These are phyloP conservation scores for Astrothelium subdiscretum DNA, from an alignment of 495 filamentous ascomycete genomes.

Conservation along the genomic window DNA sequence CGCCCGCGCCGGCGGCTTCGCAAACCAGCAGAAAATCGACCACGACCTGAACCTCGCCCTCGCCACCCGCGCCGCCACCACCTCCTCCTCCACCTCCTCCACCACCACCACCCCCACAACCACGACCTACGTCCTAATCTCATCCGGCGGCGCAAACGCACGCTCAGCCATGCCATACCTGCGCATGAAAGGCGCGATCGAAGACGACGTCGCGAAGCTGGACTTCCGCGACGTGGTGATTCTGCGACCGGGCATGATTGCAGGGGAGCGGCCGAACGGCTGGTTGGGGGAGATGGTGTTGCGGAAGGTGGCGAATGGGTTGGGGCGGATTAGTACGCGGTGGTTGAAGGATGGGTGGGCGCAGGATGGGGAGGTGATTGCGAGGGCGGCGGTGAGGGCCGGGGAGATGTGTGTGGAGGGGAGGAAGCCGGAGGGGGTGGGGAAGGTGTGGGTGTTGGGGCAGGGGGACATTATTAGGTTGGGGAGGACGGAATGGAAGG, in stretches of 20 bases:
- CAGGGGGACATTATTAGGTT: conserved; percentile 25
- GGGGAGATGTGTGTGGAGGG: conserved; percentile 30
- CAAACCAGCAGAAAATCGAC: conserved; percentile 42
- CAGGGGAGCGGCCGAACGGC: conserved; percentile 53
- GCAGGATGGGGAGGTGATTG: conserved; percentile 67
- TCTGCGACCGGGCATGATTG: conserved; percentile 60
- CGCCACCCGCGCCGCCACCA: conserved; percentile 37
- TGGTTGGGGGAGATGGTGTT: conserved; percentile 39
- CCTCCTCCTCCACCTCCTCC: conserved; percentile 30
- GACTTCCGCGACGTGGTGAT: conserved; percentile 67
- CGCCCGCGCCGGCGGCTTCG: conserved; percentile 34
- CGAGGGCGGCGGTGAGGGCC: conserved; percentile 55
- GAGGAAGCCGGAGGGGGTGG: conserved; percentile 20
- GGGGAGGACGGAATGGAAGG: conserved; percentile 23
- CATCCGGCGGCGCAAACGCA: conserved; percentile 16
- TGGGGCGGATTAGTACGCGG: conserved; percentile 41
- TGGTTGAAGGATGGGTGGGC: conserved; percentile 52
- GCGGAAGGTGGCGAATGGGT: conserved; percentile 36
- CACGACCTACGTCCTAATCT: conserved; percentile 38
- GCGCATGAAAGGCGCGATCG: conserved; percentile 71
- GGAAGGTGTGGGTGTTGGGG: conserved; percentile 20
- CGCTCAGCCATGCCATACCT: conserved; percentile 28
- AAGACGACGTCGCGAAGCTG: conserved; percentile 58
- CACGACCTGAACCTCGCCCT: conserved; percentile 37
- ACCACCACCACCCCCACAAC: conserved; percentile 34